Base-by-base conservation (phyloP, 2,329 filamentous ascomycete species). In the Nigrospora oryzae region DNA sequence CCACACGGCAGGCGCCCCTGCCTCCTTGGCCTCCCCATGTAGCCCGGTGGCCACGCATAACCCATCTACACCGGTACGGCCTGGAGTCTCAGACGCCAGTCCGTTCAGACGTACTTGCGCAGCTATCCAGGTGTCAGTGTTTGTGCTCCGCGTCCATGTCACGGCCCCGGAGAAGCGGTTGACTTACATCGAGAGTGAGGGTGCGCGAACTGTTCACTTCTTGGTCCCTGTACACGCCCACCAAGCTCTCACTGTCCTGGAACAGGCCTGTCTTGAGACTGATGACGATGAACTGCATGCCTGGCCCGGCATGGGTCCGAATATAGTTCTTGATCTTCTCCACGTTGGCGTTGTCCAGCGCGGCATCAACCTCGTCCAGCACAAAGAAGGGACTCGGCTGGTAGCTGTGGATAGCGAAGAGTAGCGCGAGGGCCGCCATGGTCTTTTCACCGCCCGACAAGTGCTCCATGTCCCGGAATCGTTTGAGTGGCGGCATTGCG, bases 201-300 rank as follows among this genome's bases (percentile, higher is more conserved):
- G 89, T 87, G 67, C 89, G 86, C 55, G 86, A 94, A 58, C 85
- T 94, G 67, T 97, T 98, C 46, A 89, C 87, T 46, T 84, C 82
- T 69, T 98, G 93, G 61, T 98, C 94, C 53, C 93, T 77, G 71
- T 95, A 97, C 11, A 98, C 89, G 42, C 93, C 93, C 5, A 98
- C 89, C 56, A 98, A 66, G 49, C 89, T 94, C 73, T 98, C 90
- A 60, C 89, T 95, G 64, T 94, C 87, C 67, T 98, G 90, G 70
- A 97, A 98, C 46, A 98, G 73, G 1, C 89, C 90, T 0, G 89
- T 86, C 76, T 98, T 98, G 62, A 98, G 75, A 68, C 83, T 89
- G 64, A 98, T 98, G 53, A 98, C 93, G 49, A 98, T 94, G 56
- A 98, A 98, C 64, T 98, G 93, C 89, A 97, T 97, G 13, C 94